Conservation (phyloP, 1,284 basidiomycete genomes). For the Heterobasidion annosum region DNA sequence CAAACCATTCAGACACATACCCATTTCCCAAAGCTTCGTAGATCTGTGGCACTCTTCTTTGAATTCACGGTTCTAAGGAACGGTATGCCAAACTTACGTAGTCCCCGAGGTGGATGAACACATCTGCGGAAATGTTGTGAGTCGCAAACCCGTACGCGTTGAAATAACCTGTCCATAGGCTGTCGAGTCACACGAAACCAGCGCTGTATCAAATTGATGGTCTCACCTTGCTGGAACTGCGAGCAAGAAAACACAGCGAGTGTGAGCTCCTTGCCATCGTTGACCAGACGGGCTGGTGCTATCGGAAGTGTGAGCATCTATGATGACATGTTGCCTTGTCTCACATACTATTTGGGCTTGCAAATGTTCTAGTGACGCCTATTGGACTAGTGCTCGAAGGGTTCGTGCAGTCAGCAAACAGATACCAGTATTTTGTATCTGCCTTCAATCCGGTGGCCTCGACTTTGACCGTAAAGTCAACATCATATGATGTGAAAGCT, state of each 20-base stretch:
- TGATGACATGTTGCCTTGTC: conserved; percentile 19
- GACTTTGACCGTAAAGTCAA: conserved; percentile 60
- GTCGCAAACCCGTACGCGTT: conserved; percentile 59
- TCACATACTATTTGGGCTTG: conserved; percentile 28
- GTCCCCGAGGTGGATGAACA: conserved; percentile 59
- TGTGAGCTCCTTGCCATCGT: conserved; percentile 44
- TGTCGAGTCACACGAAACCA: not conserved
- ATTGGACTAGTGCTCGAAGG: conserved; percentile 34
- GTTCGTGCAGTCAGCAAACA: conserved; percentile 51
- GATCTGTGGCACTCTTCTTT: conserved; percentile 21
- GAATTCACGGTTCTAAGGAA: not conserved
- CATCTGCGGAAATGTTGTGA: conserved; percentile 46
- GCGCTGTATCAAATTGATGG: not conserved
- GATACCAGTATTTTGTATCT: conserved; percentile 52
- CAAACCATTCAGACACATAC: conserved; percentile 14
- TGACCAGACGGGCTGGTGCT: conserved; percentile 43
- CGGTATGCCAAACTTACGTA: conserved; percentile 33
- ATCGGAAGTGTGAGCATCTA: not conserved
- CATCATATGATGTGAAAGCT: conserved; percentile 53
- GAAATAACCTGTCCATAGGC: conserved; percentile 42
- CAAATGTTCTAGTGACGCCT: conserved; percentile 41
- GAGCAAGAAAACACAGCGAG: conserved; percentile 57
- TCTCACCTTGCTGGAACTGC: conserved; percentile 37
- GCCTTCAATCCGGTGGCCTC: conserved; percentile 44
- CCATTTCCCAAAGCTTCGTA: conserved; percentile 43